Evolutionary conservation across 225 moss, liverwort and hornwort genomes (phyloP).

Genomic region (Bryum argenteum): DNA sequence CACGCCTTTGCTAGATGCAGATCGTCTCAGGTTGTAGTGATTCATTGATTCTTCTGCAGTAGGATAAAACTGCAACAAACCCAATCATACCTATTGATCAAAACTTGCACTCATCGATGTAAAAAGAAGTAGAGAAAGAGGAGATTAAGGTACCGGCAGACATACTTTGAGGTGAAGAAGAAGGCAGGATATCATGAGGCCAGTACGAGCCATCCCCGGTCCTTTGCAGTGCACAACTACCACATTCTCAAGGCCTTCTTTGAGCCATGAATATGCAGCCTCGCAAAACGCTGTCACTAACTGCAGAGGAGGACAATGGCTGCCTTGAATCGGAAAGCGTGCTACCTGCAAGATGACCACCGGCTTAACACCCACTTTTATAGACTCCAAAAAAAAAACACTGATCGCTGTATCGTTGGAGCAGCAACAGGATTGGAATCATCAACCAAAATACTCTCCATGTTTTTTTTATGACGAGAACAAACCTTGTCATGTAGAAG

Average conservation of each 20-base stretch:
- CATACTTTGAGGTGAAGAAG: slow-evolving; percentile 89
- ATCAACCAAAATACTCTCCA: no score
- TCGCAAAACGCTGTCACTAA: slow-evolving; percentile 75
- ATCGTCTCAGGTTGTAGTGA: slow-evolving; percentile 88
- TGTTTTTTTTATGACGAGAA: not conserved
- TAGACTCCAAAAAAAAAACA: no score
- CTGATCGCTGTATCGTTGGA: no score
- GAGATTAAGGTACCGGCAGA: not conserved
- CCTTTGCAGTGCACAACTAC: slow-evolving; percentile 97
- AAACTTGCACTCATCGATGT: not conserved
- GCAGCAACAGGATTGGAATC: no score
- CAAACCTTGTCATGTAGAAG: slow-evolving; percentile 86
- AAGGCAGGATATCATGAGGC: slow-evolving; percentile 93
- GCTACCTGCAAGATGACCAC: slow-evolving; percentile 73
- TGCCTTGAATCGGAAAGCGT: slow-evolving; percentile 80
- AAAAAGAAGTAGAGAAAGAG: not conserved
- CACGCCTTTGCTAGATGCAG: slow-evolving; percentile 83
- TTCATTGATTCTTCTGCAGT: slow-evolving; percentile 83
- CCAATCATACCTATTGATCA: not conserved
- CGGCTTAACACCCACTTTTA: no score
- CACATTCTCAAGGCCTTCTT: slow-evolving; percentile 89
- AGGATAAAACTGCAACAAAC: slow-evolving; percentile 68
- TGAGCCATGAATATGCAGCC: slow-evolving; percentile 86
- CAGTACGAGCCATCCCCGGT: slow-evolving; percentile 84
- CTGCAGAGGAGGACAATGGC: slow-evolving; percentile 83